Base-by-base conservation (phyloP, 768 basidiomycete genomes). In the Trametes cinnabarina region DNA sequence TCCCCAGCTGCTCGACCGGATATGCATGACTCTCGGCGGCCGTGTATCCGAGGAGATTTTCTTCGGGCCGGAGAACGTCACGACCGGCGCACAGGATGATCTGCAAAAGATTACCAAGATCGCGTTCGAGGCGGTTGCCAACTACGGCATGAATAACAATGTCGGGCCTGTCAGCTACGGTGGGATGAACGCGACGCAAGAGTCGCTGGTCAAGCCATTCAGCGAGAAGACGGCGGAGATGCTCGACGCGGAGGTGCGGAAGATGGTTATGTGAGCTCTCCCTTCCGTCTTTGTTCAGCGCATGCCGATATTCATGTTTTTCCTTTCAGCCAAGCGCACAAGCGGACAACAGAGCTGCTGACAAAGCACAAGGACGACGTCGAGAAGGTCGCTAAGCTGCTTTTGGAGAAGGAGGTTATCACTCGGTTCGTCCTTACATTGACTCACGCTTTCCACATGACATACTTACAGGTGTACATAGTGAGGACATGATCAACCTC, bases 21-120 rank as follows among this genome's bases (percentile, higher is more conserved):
- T 99, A 77, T 95, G 94, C 73, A 98, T 98, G 93, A 98, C 97
- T 0, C 82, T 99, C 22, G 97, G 97, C 56, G 97, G 97, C 11
- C 90, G 97, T 51, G 96, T 98, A 8, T 90, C 95, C 0, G 97
- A 99, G 74, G 97, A 99, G 73, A 95, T 99, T 57, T 97, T 98
- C 78, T 99, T 99, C 69, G 92, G 92, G 19, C 58, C 69, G 5
- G 88, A 88, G 67, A 92, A 93, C 65, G 95, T 99, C 71, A 99
- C 97, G 2, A 95, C 96, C 3, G 97, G 97, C 60, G 97, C 97
- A 3, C 94, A 98, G 74, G 97, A 99, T 67, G 97, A 99, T 70
- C 77, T 99, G 41, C 93, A 95, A 74, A 98, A 98, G 77, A 96
- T 99, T 61, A 98, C 97, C 3, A 84, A 88, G 58, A 95, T 98